A percentile compares a stretch with the other conserved stretches of the same genome.
These are phyloP conservation scores for Micractinium sp. DNA, from an alignment of 139 green algal genomes.

Conservation along the genomic window DNA sequence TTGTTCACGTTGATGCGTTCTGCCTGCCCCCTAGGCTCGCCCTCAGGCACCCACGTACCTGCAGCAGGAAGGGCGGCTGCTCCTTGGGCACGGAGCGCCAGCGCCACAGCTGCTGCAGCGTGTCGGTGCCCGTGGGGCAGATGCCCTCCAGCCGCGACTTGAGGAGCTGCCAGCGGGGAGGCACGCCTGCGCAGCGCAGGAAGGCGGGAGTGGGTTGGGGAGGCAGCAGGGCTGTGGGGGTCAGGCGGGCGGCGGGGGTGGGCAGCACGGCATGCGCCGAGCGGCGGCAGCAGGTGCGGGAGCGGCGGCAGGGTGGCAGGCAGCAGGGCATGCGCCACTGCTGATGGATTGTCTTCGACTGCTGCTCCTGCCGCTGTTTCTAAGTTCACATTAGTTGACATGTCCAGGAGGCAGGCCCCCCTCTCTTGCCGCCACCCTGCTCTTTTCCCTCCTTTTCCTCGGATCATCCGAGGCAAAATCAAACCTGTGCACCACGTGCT, in stretches of 20 bases:
- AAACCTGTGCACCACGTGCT: no score
- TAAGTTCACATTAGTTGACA: no score
- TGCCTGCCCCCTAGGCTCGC: no score
- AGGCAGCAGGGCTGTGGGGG: neutral
- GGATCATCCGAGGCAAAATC: no score
- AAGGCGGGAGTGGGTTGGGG: neutral
- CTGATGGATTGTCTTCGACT: no score
- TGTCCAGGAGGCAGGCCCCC: no score
- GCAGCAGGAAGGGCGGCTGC: constrained; percentile 52
- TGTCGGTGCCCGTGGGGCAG: constrained; percentile 37
- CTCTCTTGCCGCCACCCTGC: no score
- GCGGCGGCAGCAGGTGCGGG: neutral
- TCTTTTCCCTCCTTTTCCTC: no score
- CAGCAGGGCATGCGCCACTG: no score
- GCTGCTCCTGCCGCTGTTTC: no score
- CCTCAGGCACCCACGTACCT: constrained; percentile 2
- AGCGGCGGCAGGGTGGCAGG: no score
- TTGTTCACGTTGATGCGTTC: no score
- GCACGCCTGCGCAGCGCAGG: constrained; percentile 33
- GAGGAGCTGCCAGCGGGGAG: constrained; percentile 60
- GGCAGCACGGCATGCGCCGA: neutral
- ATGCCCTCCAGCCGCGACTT: constrained; percentile 52
- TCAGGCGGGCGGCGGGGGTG: neutral
- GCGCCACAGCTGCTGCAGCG: constrained; percentile 39
- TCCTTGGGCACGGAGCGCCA: constrained; percentile 43